Percentiles rank a stretch among this genome's conserved stretches.
These are phyloP conservation scores for Amaranthus palmeri DNA, from an alignment of 148 eudicot genomes.

Conservation along the genomic window DNA sequence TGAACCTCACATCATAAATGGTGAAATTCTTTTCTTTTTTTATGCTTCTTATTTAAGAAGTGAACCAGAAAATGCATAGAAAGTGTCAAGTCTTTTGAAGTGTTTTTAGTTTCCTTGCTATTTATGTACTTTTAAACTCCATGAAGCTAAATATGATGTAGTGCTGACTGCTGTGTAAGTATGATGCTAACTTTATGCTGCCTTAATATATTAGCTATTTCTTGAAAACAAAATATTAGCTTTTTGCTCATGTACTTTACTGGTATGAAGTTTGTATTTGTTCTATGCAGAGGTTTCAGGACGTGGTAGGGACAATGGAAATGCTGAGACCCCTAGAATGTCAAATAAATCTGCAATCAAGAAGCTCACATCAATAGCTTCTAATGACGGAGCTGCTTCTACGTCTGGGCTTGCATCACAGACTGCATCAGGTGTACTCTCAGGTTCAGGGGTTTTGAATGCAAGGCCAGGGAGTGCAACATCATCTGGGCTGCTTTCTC, in stretches of 20 bases:
- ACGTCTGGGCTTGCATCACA: conserved; percentile 82
- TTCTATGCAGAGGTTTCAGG: conserved; percentile 71
- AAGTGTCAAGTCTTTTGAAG: not conserved
- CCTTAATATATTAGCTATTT: not conserved
- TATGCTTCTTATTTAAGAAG: not conserved
- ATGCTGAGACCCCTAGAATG: conserved; percentile 52
- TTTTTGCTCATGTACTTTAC: not conserved
- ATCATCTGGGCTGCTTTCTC: conserved; percentile 86
- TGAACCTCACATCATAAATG: not conserved
- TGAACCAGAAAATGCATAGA: not conserved
- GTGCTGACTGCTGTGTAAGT: not conserved
- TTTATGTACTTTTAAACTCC: not conserved
- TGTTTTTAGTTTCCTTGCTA: not conserved
- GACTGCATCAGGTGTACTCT: conserved; percentile 88
- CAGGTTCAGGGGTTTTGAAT: conserved; percentile 94
- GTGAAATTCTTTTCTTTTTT: not conserved
- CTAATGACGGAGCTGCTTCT: conserved; percentile 68
- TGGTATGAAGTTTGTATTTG: conserved; percentile 13
- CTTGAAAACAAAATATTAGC: not conserved
- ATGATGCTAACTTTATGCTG: not conserved
- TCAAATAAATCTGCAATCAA: conserved; percentile 51
- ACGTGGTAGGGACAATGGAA: conserved; percentile 72
- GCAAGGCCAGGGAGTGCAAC: conserved; percentile 96
- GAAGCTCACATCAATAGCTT: conserved; percentile 43
- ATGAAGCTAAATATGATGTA: not conserved